Evolutionary conservation across 163 green algal species (phyloP).

Genomic region (Chlamydomonas reinhardtii): DNA sequence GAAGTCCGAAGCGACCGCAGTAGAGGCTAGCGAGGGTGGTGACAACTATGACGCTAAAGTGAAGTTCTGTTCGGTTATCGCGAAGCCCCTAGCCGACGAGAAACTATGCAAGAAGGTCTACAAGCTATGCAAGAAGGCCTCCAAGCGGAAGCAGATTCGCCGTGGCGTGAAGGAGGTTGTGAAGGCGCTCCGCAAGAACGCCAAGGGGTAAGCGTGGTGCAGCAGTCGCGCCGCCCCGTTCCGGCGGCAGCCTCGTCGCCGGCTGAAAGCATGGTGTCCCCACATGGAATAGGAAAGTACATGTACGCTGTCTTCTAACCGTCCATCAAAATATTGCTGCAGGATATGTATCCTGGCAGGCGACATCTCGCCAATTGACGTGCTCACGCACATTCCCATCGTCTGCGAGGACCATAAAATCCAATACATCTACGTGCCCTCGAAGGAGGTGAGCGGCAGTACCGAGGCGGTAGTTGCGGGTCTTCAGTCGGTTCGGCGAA

Average conservation of each 20-base stretch:
- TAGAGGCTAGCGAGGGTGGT: slow-evolving; percentile 43
- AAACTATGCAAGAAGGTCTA: slow-evolving; percentile 95
- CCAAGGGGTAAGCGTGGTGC: slow-evolving; percentile 82
- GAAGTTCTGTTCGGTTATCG: slow-evolving; percentile 80
- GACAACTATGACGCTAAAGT: slow-evolving; percentile 60
- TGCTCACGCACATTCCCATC: slow-evolving; percentile 97
- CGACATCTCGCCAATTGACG: slow-evolving; percentile 98
- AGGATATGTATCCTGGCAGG: slow-evolving; percentile 96
- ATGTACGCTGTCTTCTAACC: no score
- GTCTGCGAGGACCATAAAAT: slow-evolving; percentile 96
- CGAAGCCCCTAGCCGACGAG: slow-evolving; percentile 92
- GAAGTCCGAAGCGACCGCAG: slow-evolving; percentile 38
- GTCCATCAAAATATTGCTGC: slow-evolving; percentile 30
- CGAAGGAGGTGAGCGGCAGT: slow-evolving; percentile 85
- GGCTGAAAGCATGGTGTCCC: no score
- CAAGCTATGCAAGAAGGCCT: slow-evolving; percentile 97
- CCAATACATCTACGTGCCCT: slow-evolving; percentile 97
- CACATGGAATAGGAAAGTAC: no score
- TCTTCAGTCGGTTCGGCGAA: no score
- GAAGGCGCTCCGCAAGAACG: slow-evolving; percentile 95
- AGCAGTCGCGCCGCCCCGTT: no score
- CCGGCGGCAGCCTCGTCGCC: no score
- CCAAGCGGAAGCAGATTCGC: slow-evolving; percentile 97
- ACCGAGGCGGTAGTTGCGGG: background rate
- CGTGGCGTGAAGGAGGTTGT: slow-evolving; percentile 99